Base-by-base conservation (phyloP, 768 basidiomycete species). In the Boletus speciosus region DNA sequence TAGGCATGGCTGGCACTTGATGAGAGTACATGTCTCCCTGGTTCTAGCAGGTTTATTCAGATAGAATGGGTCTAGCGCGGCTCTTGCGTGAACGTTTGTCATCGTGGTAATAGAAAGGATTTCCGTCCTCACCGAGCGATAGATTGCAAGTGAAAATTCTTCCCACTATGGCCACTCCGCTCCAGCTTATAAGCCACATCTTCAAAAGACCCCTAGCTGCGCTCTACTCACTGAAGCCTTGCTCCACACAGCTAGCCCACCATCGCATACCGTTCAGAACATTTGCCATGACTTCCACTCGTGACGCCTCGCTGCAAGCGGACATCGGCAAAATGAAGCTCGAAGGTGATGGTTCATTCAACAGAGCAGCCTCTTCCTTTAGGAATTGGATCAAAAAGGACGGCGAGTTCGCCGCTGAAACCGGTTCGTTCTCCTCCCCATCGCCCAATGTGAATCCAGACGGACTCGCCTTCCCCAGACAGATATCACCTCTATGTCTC, bases 401-500 rank as follows among this genome's bases (percentile, higher is more conserved):
- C 4, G 82, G 83, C 23, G 66, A 79, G 57, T 91, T 86, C 60
- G 73, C 81, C 42, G 85, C 95, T 2, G 93, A 93, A 69, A 81
- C 76, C 71, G 90, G 92, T 88, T 55, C 48, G 78, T 68, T 5
- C n/a, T 14, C 8, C 15, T 37, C 31, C 4, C 31, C 4, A 25
- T 19, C 6, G 19, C 14, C 12, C 12, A 15, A 16, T 35, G 2
- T 6, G 25, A 19, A 36, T 3, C 36, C 6, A 23, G 1, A 5
- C 49, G 19, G 48, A 29, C 10, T 11, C 21, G 43, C 38, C 6
- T 51, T 23, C 25, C 49, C 47, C 42, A 93, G 93, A 84, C 56
- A 86, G 95, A 42, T 98, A 98, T 68, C 90, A 90, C 61, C 89
- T 96, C 60, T 96, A 91, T 63, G 90, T 97, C 54, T 89, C 88